Base-by-base conservation (phyloP, 2,329 filamentous ascomycete species). In the Aspergillus intermedius region DNA sequence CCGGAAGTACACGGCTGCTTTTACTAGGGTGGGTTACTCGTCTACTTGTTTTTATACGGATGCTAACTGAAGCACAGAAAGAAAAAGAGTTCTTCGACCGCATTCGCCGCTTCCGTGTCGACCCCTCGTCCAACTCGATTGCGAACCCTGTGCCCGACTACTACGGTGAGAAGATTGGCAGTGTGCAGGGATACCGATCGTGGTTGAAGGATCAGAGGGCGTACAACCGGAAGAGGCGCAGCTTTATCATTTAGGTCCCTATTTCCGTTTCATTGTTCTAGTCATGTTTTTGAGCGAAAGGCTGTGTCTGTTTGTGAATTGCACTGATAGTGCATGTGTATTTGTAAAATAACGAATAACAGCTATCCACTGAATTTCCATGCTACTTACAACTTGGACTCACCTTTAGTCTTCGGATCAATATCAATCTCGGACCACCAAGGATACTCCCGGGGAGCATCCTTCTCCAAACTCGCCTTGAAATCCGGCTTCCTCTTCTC, bases 191-290 rank as follows among this genome's bases (percentile, higher is more conserved):
- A 42, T 98, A 97, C 70, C 78, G 93, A 62, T 85, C 89, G 68
- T 98, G 93, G 93, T 74, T 98, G 63, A 97, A 95, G 77, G 93
- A 98, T 65, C 93, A 97, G 77, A 80, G 91, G 54, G 91, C 91
- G 8, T 98, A 95, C 74, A 95, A 95, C 75, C 90, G 90, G 77
- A 95, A 94, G 81, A 84, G 82, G 67, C 64, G 67, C 41, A 70
- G 60, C 52, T 70, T 69, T 52, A 67, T 72, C 49, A 45, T 58
- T n/a, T 70, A 58, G 55, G 15, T 19, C 5, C 7, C 17, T 40
- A 12, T 22, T 3, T 10, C n/a, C 10, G 15, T 30, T 30, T 12
- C 9, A 12, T 30, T 30, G 25, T 30, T 12, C 25, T 30, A 30
- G 25, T 30, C 25, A 30, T 30, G 25, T 30, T 30, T 30, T 30